Evolutionary conservation across 148 eudicot species (phyloP).

Genomic region (Polygonum maritimum): DNA sequence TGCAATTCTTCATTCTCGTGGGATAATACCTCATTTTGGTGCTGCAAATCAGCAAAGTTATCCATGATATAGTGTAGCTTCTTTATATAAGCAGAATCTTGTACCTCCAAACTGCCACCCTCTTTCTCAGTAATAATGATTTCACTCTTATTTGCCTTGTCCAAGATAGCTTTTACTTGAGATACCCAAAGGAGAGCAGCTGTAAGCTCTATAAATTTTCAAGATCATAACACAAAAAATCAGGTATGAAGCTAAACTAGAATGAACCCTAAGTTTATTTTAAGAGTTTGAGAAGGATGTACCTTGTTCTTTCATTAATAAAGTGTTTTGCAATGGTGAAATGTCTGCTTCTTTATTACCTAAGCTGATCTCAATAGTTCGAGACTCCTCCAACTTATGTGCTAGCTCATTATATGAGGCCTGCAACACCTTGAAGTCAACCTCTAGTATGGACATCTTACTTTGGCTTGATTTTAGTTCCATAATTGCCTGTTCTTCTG

Average conservation of each 20-base stretch:
- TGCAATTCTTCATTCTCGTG: slow-evolving; percentile 52
- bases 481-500: slow-evolving; percentile 33
- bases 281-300: not conserved
- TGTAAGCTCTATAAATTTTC: slow-evolving; percentile 47
- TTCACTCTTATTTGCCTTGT: slow-evolving; percentile 44
- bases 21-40: slow-evolving; percentile 36
- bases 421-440: slow-evolving; percentile 40
- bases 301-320: slow-evolving; percentile 48
- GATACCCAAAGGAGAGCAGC: slow-evolving; percentile 43
- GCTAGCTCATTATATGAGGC: slow-evolving; percentile 41
- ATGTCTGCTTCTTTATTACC: slow-evolving; percentile 52
- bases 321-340: slow-evolving; percentile 27
- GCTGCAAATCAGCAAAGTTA: slow-evolving; percentile 31
- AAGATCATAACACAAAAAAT: slow-evolving; percentile 1
- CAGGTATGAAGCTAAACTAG: not conserved
- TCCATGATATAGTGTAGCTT: slow-evolving; percentile 63
- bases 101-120: slow-evolving; percentile 27
- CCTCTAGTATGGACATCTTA: slow-evolving; percentile 46
- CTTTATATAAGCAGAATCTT: slow-evolving; percentile 35
- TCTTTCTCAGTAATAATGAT: slow-evolving; percentile 30
- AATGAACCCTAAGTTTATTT: not conserved
- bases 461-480: slow-evolving; percentile 40
- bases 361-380: slow-evolving; percentile 32
- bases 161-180: slow-evolving; percentile 42
- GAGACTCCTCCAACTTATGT: slow-evolving; percentile 36